Evolutionary conservation across 2,329 filamentous ascomycete genomes (phyloP), one percentile per base, ranked within the genome.

Genomic region (Fusarium brevicatenulatum): DNA sequence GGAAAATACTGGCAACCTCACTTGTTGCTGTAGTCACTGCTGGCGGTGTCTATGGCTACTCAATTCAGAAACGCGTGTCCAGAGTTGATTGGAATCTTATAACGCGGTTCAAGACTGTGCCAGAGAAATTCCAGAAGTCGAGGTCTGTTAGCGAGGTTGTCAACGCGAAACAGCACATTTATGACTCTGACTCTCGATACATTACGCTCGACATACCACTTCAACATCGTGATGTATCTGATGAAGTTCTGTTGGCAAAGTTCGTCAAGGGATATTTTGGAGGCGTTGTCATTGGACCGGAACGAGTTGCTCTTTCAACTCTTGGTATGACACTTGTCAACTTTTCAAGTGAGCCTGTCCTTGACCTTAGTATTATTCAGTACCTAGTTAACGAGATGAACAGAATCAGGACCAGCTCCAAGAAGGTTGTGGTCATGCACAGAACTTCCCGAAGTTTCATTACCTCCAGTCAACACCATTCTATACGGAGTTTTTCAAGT

Each of bases 251-350:
- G 10, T 63, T 81, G 30, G 76, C 80, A 1, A 72, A 69, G 4
- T 80, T 81, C 15, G 57, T 78, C 3, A 78, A 70, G 18, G 78
- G 75, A 0, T 81, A 78, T 34, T 81, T 81, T 53, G 79, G 78
- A 9, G 80, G 80, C 0, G 53, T 71, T 2, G 80, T 81, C 1
- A 72, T 81, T 43, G 71, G 66, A 1, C 77, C 74, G 0, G 80
- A 81, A 54, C 68, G 76, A 13, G 39, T 66, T 9, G 50, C 61
- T 0, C 63, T 80, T 3, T 66, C 71, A 44, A 64, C 52, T 2
- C n/a, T 73, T 13, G 63, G 66, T 0, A 34, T 68, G 1, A 46
- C 71, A 1, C 57, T 77, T 2, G 72, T 76, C 9, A 32, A 44
- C 11, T 78, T 78, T 28, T 65, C 66, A 23, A 71, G 76, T 71